Base-by-base conservation (phyloP, 2,329 filamentous ascomycete genomes). In the Fusarium buharicum region DNA sequence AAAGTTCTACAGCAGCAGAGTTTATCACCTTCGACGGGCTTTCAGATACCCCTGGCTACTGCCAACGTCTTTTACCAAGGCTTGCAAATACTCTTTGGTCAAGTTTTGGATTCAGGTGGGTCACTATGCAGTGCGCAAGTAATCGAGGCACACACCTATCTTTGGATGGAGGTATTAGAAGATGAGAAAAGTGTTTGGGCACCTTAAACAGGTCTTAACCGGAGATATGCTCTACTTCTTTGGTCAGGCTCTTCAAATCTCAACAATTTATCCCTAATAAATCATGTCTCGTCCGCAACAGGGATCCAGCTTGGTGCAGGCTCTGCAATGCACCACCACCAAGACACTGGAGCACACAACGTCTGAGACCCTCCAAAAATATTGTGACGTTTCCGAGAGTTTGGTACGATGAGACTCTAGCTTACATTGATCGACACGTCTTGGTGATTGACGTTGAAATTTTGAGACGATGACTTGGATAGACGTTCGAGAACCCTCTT, bases 21-120 rank as follows among this genome's bases (percentile, higher is more conserved):
- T 54, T 59, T 31, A 16, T 18, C 30, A 34, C 28, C 22, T 53
- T 24, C 30, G 31, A 44, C 47, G 43, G 37, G 31, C 31, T 27
- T 30, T 24, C 9, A 7, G 9, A 30, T 43, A 28, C 55, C 47
- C 55, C 55, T 59, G 56, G 47, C 56, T 54, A 59, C 48, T 18
- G 11, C 11, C 27, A 43, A 47, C 40, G 40, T 54, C 40, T 43
- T 59, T 28, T 14, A 30, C 17, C 4, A 45, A 40, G 31, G 8
- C 20, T 41, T 46, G 17, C 20, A 27, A 13, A 33, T 14, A 17
- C 20, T 28, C n/a, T n/a, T n/a, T n/a, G n/a, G n/a, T n/a, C n/a
- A n/a, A n/a, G n/a, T n/a, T n/a, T n/a, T n/a, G n/a, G n/a, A n/a
- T n/a, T n/a, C n/a, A n/a, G n/a, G n/a, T n/a, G n/a, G n/a, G n/a